Evolutionary conservation across 352 stramenopile genomes (phyloP), one percentile per base, ranked within the genome.

Genomic region (Thalassiosira allenii): DNA sequence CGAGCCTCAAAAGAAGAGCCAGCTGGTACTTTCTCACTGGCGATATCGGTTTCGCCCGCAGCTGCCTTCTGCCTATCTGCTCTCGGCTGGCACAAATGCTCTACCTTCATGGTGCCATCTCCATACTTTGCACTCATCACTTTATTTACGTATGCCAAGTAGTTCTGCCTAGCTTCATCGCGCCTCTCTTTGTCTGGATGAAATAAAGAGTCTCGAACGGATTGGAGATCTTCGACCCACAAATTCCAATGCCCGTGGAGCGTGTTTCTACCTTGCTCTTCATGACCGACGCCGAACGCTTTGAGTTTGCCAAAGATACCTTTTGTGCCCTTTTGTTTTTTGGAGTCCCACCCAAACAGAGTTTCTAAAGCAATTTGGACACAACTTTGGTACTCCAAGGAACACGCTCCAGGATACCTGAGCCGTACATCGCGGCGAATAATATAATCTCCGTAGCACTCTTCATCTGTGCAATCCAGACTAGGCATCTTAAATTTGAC

Each of bases 251-350:
- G 62, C 0, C 43, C 62, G 44, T 71, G 62, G 2, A 71, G 20
- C 43, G 62, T 71, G 30, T 71, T 71, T 34, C 62, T 44, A 71
- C 62, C 44, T 71, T 71, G 62, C n/a, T 71, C 62, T 47, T 71
- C 62, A 61, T 71, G 62, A 23, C 40, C 62, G 27, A 71, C 62
- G 20, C 40, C 40, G 29, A 25, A 59, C 4, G 62, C 62, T 32
- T 44, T 6, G 12, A 71, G 20, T 30, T 29, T 53, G 17, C 62
- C 62, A 59, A 71, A 71, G 14, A 71, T 47, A 47, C 62, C 62
- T 23, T 41, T 41, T n/a, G 2, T 17, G 3, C 62, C 41, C 12
- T 59, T 61, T 59, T 71, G 62, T 23, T 52, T 71, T 44, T 71
- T 44, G 8, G 11, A 6, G 43, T 71, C 62, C 62, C 62, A 71